Base-by-base conservation (phyloP, 192 early-diverging fungal genomes). In the Chytriomyces sp. region DNA sequence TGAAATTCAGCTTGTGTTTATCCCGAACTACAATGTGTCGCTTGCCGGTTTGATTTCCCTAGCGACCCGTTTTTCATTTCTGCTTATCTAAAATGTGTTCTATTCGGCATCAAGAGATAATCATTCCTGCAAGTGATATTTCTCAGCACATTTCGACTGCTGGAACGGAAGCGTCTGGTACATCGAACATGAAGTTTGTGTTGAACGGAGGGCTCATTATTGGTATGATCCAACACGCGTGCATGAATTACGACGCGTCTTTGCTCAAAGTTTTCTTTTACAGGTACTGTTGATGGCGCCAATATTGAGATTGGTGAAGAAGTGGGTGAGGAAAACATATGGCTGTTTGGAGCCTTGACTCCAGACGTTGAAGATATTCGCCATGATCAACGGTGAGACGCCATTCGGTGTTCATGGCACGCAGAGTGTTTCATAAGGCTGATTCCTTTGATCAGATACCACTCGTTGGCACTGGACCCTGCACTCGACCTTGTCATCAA, bases 121-220 rank as follows among this genome's bases (percentile, higher is more conserved):
- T 99, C 73, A 92, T 96, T 81, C 97, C 97, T 3, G 97, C 97
- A 50, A 96, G 93, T 76, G 97, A 99, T 85, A 95, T 99, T 72
- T 99, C 97, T 59, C 97, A 99, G 88, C 97, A 99, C 85, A 99
- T 99, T 81, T 99, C 97, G 28, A 98, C 96, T 5, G 97, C 97
- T 18, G 97, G 97, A 71, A 99, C 96, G 10, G 97, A 99, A 84
- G 97, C 96, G 20, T 97, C 96, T 20, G 97, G 97, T 62, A 99
- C 97, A 8, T 97, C 96, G 20, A 99, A 99, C 89, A 99, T 99
- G 96, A 98, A 99, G 88, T 99, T 99, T 89, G 96, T 98, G 60
- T 83, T 99, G 53, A 99, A 99, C 83, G 96, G 97, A 72, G 97
- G 97, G 73, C 83, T 98, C 67, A 99, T 99, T 81, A 87, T 99